Evolutionary conservation across 2,329 filamentous ascomycete genomes (phyloP).

Genomic region (Myriangium duriaei): DNA sequence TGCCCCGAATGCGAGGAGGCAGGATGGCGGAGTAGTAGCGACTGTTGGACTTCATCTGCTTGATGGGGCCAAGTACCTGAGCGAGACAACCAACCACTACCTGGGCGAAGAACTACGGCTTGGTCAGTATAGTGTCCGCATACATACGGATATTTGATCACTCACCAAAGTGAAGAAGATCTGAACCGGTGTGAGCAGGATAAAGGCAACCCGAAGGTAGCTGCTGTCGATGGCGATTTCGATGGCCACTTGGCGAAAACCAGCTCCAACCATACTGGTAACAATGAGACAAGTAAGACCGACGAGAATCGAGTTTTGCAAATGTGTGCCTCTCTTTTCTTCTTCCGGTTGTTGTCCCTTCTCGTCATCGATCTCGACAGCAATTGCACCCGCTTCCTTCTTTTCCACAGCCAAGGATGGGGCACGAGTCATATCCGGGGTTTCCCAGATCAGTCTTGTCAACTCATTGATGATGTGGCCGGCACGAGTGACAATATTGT

Average conservation of each 20-base stretch:
- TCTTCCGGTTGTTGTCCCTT: constrained; percentile 56
- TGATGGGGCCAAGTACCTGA: constrained; percentile 63
- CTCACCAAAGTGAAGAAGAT: constrained; percentile 61
- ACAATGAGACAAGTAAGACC: constrained; percentile 54
- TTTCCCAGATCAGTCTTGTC: constrained; percentile 65
- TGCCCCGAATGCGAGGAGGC: constrained; percentile 44
- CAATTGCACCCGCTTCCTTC: constrained; percentile 26
- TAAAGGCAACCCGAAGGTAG: constrained; percentile 51
- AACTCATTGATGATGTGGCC: constrained; percentile 62
- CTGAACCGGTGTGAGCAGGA: constrained; percentile 56
- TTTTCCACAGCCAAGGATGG: constrained; percentile 43
- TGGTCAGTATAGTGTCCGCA: constrained; percentile 11
- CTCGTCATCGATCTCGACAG: constrained; percentile 49
- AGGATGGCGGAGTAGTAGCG: constrained; percentile 70
- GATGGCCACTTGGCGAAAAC: constrained; percentile 56
- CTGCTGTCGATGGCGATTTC: constrained; percentile 53
- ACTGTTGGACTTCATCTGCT: constrained; percentile 61
- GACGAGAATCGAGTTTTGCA: constrained; percentile 59
- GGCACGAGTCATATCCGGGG: constrained; percentile 39
- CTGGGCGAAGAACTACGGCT: constrained; percentile 54
- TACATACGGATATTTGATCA: no score
- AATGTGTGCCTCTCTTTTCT: constrained; percentile 53
- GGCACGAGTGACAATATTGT: constrained; percentile 56
- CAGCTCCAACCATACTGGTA: constrained; percentile 53
- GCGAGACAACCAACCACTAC: constrained; percentile 65